Conservation (phyloP, 139 green algal genomes). For the Chlamydomonas sp. region DNA sequence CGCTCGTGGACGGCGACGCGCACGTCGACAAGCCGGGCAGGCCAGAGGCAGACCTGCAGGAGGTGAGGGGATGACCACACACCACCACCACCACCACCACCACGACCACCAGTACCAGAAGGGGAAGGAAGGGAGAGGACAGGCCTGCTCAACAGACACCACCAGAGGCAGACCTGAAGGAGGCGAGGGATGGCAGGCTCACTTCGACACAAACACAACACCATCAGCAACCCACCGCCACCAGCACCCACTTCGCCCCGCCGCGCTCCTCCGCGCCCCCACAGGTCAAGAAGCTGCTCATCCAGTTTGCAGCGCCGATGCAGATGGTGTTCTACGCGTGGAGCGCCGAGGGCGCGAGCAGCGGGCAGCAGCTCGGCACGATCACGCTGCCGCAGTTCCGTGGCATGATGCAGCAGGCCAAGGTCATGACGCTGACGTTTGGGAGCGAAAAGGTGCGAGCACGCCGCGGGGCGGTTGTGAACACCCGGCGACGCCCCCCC, state of each 20-base stretch:
- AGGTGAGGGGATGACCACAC: too few species aligned
- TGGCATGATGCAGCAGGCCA: constrained; percentile 34
- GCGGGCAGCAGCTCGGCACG: constrained; percentile 37
- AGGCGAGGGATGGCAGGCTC: too few species aligned
- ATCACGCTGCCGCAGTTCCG: constrained; percentile 61
- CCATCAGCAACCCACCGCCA: constrained; percentile 5
- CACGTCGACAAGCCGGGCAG: constrained; percentile 11
- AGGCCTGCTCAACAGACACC: too few species aligned
- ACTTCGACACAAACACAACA: too few species aligned
- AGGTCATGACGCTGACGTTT: constrained; percentile 38
- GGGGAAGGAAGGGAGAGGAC: too few species aligned
- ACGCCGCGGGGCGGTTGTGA: too few species aligned
- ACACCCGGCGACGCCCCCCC: too few species aligned
- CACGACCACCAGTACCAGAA: background rate
- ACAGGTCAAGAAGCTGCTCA: too few species aligned
- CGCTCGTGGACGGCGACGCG: constrained; percentile 39
- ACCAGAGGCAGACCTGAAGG: too few species aligned
- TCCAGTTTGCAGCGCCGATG: constrained; percentile 32
- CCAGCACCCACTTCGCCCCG: too few species aligned
- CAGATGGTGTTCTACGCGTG: constrained; percentile 58
- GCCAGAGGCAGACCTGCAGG: constrained; percentile 3
- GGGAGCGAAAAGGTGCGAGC: constrained; percentile 30
- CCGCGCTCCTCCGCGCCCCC: too few species aligned
- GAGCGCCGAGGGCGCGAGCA: constrained; percentile 35
- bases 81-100: too few species aligned